phyloP scores from a whole-genome alignment of 352 stramenopile genomes.

The Aphanomyces astaci region DNA sequence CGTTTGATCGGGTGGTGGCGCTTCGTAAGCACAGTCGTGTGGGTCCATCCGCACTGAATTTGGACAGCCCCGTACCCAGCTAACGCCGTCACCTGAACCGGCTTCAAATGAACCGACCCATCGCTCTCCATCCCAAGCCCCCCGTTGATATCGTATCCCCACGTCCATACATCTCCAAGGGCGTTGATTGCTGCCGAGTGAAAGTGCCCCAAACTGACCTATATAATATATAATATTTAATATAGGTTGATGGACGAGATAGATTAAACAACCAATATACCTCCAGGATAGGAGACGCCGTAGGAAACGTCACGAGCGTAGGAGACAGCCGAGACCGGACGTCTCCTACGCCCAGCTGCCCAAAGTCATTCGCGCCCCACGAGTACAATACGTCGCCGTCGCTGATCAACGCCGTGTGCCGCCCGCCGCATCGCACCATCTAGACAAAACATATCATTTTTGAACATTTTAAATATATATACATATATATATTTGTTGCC shows the following conservation, averaged over 20 bases:
- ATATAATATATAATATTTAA: not conserved
- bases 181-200: conserved; percentile 54
- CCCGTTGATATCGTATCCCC: conserved; percentile 50
- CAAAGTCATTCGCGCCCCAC: conserved; percentile 76
- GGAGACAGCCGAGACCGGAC: conserved; percentile 36
- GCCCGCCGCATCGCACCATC: conserved; percentile 50
- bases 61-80: conserved; percentile 35
- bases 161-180: conserved; percentile 40
- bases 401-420: conserved; percentile 60
- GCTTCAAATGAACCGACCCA: conserved; percentile 33
- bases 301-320: conserved; percentile 35
- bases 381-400: conserved; percentile 60
- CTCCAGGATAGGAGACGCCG: conserved; percentile 40
- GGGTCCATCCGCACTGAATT: conserved; percentile 54
- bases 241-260: too few species aligned
- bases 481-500: too few species aligned
- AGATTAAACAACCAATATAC: too few species aligned
- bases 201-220: conserved; percentile 48
- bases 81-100: conserved; percentile 31
- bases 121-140: conserved; percentile 19
- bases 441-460: too few species aligned
- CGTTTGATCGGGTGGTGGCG: not conserved
- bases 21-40: conserved; percentile 56
- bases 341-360: conserved; percentile 59
- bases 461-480: too few species aligned